Evolutionary conservation across 2,329 filamentous ascomycete genomes (phyloP).

Genomic region (Penicillium thymicola): DNA sequence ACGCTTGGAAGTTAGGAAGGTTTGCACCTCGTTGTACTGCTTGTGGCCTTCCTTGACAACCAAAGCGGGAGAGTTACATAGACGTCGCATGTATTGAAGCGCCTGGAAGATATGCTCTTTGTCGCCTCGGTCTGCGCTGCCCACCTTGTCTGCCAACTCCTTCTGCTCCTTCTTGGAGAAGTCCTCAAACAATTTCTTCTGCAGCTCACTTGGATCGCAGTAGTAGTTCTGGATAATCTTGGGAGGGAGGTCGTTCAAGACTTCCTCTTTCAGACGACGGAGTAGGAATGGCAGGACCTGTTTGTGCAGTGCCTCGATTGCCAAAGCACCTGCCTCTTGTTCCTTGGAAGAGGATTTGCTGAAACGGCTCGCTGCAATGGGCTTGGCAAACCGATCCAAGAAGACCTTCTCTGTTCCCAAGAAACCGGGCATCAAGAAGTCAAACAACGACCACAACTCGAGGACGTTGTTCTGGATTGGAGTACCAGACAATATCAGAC

Average conservation of each 20-base stretch:
- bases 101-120: constrained; percentile 99
- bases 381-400: constrained; percentile 89
- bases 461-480: constrained; percentile 98
- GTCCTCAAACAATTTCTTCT: constrained; percentile 93
- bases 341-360: constrained; percentile 98
- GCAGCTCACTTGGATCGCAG: constrained; percentile 92
- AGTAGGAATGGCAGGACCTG: constrained; percentile 95
- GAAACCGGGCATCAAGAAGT: constrained; percentile 99
- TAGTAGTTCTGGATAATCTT: constrained; percentile 99
- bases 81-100: constrained; percentile 97
- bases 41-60: constrained; percentile 94
- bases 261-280: constrained; percentile 94
- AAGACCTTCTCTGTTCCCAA: constrained; percentile 96
- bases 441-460: constrained; percentile 95
- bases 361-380: constrained; percentile 89
- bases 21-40: constrained; percentile 83
- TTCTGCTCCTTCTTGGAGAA: constrained; percentile 93
- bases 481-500: constrained; percentile 91
- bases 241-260: constrained; percentile 89
- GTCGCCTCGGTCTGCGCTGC: constrained; percentile 80
- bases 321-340: constrained; percentile 91
- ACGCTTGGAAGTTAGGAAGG: constrained; percentile 71
- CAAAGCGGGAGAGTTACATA: constrained; percentile 94
- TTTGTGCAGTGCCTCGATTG: constrained; percentile 97
- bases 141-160: constrained; percentile 78